Percentiles rank a stretch among this genome's conserved stretches.
phyloP scores from a whole-genome alignment of 2,329 filamentous ascomycete species.

The Zasmidium angulare region DNA sequence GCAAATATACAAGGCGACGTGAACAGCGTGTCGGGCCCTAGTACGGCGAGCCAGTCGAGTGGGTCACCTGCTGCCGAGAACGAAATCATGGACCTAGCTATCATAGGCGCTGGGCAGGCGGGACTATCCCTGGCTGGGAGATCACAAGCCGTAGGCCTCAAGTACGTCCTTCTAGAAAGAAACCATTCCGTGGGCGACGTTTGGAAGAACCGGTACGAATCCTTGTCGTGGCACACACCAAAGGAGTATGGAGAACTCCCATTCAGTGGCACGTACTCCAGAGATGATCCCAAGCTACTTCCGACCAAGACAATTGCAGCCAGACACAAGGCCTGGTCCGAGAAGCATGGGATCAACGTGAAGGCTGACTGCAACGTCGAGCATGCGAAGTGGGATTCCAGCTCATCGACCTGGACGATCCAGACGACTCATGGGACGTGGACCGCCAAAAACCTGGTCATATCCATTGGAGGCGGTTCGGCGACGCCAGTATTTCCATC shows the following conservation, averaged over 20 bases:
- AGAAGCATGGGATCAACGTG: conserved; percentile 40
- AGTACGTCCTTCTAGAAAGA: conserved; percentile 47
- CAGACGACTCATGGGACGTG: conserved; percentile 6
- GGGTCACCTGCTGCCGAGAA: conserved; percentile 14
- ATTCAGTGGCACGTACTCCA: conserved; percentile 36
- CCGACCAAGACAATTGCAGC: conserved; percentile 37
- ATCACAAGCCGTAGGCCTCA: conserved; percentile 44
- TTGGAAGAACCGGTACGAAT: conserved; percentile 49
- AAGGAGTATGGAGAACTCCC: conserved; percentile 43
- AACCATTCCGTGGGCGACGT: conserved; percentile 46
- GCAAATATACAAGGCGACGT: too few relatives aligned
- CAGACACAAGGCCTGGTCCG: conserved; percentile 40
- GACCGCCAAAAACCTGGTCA: conserved; percentile 32
- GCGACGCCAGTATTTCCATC: conserved; percentile 25
- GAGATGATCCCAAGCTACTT: conserved; percentile 26
- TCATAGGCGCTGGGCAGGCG: conserved; percentile 46
- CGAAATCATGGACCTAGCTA: conserved; percentile 30
- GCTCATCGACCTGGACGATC: conserved; percentile 39
- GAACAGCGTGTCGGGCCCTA: too few relatives aligned
- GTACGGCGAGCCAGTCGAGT: too few relatives aligned
- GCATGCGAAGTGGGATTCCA: conserved; percentile 41
- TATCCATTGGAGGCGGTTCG: conserved; percentile 35
- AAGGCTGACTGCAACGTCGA: conserved; percentile 40
- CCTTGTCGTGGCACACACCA: conserved; percentile 42
- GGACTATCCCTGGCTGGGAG: conserved; percentile 47